Evolutionary conservation across 2,329 filamentous ascomycete species (phyloP), one percentile per base, ranked within the genome.

Genomic region (Fusarium sarcochroum): DNA sequence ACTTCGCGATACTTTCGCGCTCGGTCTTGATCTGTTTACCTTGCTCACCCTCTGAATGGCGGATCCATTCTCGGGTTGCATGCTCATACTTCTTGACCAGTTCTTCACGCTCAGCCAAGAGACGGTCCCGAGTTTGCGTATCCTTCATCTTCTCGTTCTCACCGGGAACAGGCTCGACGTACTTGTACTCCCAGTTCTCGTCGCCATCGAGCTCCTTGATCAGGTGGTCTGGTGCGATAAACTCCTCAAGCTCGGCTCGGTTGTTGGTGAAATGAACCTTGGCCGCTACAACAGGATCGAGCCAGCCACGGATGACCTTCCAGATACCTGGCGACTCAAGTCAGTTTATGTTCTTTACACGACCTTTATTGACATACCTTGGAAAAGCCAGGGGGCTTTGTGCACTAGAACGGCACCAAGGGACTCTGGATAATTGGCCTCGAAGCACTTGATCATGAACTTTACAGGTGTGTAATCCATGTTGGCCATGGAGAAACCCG

Each of bases 401-500:
- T 99, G 96, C 37, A 99, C 93, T 45, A 98, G 87, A 4, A 98
- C 93, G 3, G 91, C 87, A 27, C 95, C 96, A 2, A 99, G 86
- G 47, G 90, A 95, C 79, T 99, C 96, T 1, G 96, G 96, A 74
- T 98, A 99, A 78, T 99, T 98, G 63, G 96, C 96, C 82, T 99
- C 96, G 76, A 99, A 99, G 79, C 94, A 97, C 80, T 97, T 97
- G 80, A 99, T 98, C 91, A 99, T 98, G 82, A 98, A 99, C 76
- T 97, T 99, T 58, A 99, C 93, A 2, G 96, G 95, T 0, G 92
- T 89, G 78, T 98, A 98, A 79, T 99, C 96, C 96, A 99, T 98
- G 80, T 99, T 99, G 17, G 94, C 91, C 82, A 98, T 86, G 18
- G 92, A 92, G 79, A 98, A 98, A 66, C 91, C 89, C 9, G 93